phyloP scores from a whole-genome alignment of 1,284 basidiomycete genomes.

The Apiotrichum gamsii region DNA sequence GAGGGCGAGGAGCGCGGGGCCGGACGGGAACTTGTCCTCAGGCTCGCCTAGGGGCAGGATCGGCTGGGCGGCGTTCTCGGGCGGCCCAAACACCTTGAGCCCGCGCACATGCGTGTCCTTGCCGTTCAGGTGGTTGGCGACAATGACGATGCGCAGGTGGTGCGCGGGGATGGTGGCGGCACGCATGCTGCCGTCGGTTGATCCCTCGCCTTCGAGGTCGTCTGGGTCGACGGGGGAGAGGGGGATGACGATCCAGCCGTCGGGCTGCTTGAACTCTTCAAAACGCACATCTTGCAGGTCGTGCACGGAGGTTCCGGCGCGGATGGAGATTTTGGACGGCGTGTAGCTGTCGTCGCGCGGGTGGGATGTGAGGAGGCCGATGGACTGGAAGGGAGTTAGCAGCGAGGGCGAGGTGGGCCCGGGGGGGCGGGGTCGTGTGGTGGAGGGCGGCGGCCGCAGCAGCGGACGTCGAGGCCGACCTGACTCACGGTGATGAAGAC shows the following conservation, averaged over 20 bases:
- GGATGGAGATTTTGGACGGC: constrained; percentile 79
- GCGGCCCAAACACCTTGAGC: constrained; percentile 73
- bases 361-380: constrained; percentile 82
- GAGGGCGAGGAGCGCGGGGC: constrained; percentile 29
- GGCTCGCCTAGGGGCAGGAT: constrained; percentile 43
- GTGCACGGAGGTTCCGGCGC: constrained; percentile 83
- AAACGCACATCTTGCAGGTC: constrained; percentile 78
- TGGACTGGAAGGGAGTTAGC: too few species aligned
- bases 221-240: constrained; percentile 71
- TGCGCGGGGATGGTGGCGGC: constrained; percentile 83
- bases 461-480: neutral
- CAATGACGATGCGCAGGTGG: constrained; percentile 80
- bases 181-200: too few species aligned
- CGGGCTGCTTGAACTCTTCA: constrained; percentile 77
- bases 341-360: constrained; percentile 94
- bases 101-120: constrained; percentile 98
- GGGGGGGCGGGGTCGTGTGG: too few species aligned
- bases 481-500: constrained; percentile 75
- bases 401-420: neutral
- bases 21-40: constrained; percentile 6
- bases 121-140: constrained; percentile 94
- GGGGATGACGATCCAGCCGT: constrained; percentile 91
- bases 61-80: constrained; percentile 68
- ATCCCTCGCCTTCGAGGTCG: constrained; percentile 57
- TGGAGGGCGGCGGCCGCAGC: too few species aligned